A percentile compares a stretch with the other conserved stretches of the same genome.
Evolutionary conservation across 768 basidiomycete genomes (phyloP).

Genomic region (Postia placenta): DNA sequence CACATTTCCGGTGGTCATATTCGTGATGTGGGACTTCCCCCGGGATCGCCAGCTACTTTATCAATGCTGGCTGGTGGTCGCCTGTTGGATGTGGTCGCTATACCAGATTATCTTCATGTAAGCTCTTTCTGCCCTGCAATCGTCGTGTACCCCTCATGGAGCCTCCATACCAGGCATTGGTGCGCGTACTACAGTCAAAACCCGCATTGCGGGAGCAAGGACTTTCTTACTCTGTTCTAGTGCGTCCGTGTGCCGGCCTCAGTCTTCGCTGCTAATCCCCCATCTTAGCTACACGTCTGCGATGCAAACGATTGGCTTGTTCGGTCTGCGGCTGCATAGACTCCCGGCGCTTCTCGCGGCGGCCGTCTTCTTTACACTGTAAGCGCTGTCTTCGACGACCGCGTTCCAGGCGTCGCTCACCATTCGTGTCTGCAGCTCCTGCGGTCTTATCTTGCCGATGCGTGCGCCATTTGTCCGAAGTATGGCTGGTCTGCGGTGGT

Average conservation of each 20-base stretch:
- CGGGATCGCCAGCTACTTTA: constrained; percentile 52
- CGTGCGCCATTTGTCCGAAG: constrained; percentile 31
- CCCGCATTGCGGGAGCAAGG: constrained; percentile 35
- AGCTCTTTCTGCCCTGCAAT: too few relatives aligned
- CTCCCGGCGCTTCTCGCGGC: constrained; percentile 61
- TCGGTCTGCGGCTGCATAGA: constrained; percentile 62
- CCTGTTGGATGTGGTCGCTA: constrained; percentile 60
- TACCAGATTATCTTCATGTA: constrained; percentile 52
- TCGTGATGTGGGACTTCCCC: constrained; percentile 72
- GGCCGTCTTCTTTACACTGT: constrained; percentile 47
- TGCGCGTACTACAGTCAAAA: constrained; percentile 34
- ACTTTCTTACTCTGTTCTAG: constrained; percentile 34
- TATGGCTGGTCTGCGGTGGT: constrained; percentile 19
- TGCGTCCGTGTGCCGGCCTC: constrained; percentile 8
- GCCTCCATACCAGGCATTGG: constrained; percentile 35
- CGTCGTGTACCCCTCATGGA: too few relatives aligned
- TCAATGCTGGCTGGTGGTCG: constrained; percentile 51
- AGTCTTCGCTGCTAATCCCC: not conserved
- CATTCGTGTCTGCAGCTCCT: constrained; percentile 29
- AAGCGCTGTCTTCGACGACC: too few relatives aligned
- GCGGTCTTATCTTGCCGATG: constrained; percentile 33
- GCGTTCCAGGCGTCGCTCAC: too few relatives aligned
- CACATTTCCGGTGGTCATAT: constrained; percentile 53
- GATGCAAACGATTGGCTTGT: constrained; percentile 60
- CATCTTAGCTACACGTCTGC: constrained; percentile 27